Evolutionary conservation across 352 stramenopile species (phyloP), one percentile per base, ranked within the genome.

Genomic region (Phytophthora lateralis): DNA sequence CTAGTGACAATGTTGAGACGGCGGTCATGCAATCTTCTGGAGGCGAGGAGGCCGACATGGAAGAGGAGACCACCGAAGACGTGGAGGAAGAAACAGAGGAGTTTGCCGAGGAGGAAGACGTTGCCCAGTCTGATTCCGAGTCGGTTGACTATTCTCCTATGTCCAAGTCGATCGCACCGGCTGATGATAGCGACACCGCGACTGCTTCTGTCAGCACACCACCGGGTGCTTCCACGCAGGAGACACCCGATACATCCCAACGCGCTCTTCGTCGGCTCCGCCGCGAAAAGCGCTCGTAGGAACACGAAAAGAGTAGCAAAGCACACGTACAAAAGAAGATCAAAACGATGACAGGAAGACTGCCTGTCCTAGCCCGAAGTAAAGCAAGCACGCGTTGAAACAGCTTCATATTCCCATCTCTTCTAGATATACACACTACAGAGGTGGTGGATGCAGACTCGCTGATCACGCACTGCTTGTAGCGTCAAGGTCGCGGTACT

Each of bases 401-500:
- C 54, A 52, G 39, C 41, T 55, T 57, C 55, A 63, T 54, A 46
- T 57, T 47, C 29, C 20, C 14, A 42, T 35, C 15, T 26, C 26
- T 52, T 68, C 44, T 69, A 69, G 50, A 59, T 55, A 21, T 71
- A 71, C 30, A 67, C 63, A 59, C 51, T 27, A 71, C 45, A 46
- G 24, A 61, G 24, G 54, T 55, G 32, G 32, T 58, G 47, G 47
- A 69, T 60, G 48, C 41, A 69, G 47, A 48, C 27, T 39, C 15
- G 18, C 24, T 53, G 34, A 46, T 77, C 60, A 74, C 24, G 69
- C 64, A 44, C 32, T 63, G 27, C 50, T 71, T 30, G 61, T 35
- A 47, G 64, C 69, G 24, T 67, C 61, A 18, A 75, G 67, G 34
- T 55, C 57, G 4, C 59, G 55, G 14, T 86, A 78, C 37, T 76